phyloP scores from a whole-genome alignment of 2,329 filamentous ascomycete genomes.

The Zymoseptoria ardabiliae region DNA sequence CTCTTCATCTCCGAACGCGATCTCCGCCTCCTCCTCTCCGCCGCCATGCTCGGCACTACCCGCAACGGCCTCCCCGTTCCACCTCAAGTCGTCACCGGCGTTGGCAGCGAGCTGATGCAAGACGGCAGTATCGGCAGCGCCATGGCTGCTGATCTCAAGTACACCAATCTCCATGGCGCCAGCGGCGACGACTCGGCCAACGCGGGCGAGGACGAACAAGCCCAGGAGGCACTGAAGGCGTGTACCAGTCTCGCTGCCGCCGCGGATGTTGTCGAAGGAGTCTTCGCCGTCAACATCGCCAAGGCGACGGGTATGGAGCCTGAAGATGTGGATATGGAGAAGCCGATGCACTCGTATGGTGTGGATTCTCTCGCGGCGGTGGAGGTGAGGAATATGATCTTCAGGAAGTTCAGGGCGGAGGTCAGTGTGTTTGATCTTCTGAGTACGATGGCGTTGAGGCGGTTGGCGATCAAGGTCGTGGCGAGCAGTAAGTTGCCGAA shows the following conservation, averaged over 20 bases:
- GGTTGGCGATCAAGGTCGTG: background rate
- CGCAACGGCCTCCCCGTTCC: background rate
- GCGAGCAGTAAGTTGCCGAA: slow-evolving; percentile 3
- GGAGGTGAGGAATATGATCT: slow-evolving; percentile 4
- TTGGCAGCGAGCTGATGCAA: slow-evolving; percentile 3
- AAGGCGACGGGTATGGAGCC: slow-evolving; percentile 2
- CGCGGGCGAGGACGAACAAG: slow-evolving; percentile 1
- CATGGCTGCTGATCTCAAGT: slow-evolving; percentile 1
- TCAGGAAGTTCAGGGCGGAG: slow-evolving; percentile 1
- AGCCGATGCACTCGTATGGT: slow-evolving; percentile 1
- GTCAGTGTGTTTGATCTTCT: slow-evolving; percentile 5
- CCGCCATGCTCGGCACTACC: slow-evolving; percentile 1
- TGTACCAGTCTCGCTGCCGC: background rate
- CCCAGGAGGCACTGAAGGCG: background rate
- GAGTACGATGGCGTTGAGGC: slow-evolving; percentile 2
- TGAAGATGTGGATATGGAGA: slow-evolving; percentile 2
- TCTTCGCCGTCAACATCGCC: background rate
- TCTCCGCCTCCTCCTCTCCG: slow-evolving; percentile 1
- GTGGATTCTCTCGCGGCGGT: slow-evolving; percentile 6
- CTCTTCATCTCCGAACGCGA: slow-evolving; percentile 4
- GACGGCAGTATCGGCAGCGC: slow-evolving; percentile 1
- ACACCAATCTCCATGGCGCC: background rate
- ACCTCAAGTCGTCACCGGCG: slow-evolving; percentile 1
- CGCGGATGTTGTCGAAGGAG: background rate
- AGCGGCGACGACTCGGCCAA: background rate